Base-by-base conservation (phyloP, 2,329 filamentous ascomycete genomes). In the Monosporascus sp. region DNA sequence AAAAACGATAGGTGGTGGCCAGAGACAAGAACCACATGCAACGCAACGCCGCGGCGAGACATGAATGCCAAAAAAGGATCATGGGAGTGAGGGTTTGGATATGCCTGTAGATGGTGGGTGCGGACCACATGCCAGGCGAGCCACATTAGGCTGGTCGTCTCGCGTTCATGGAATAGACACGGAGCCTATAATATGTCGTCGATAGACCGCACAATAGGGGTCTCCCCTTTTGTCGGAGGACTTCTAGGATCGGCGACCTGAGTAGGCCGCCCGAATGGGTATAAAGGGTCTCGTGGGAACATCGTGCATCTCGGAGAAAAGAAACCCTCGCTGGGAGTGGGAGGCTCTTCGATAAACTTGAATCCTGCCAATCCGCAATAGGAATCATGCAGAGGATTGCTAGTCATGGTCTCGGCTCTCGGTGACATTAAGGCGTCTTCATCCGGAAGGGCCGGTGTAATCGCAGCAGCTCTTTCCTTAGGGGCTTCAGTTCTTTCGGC, bases 191-290 rank as follows among this genome's bases (percentile, higher is more conserved):
- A 74, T 49, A 90, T 75, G 63, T 91, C 88, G 66, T 89, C 86
- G 62, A 93, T 93, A 54, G 86, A 91, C 52, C 88, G 78, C 49
- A 85, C 83, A 55, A 93, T 91, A 3, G 88, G 86, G 53, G 83
- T 84, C 66, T 88, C 86, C 39, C 88, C 88, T 62, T 81, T 83
- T 14, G 86, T 88, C 0, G 87, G 85, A 17, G 88, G 88, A 66
- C 88, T 91, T 60, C 89, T 75, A 15, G 89, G 89, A 65, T 92
- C 87, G 15, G 75, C 76, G 11, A 75, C 70, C 55, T 80, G 76
- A 3, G 72, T 61, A 11, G 79, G 80, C 38, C 76, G 74, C 45
- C 73, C 75, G 57, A 82, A 82, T 2, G 77, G 72, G 47, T 69
- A 73, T 52, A 80, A 77, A 0, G 77, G 74, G 57, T 83, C 76